These are phyloP conservation scores for Hygrophila difformis DNA, from an alignment of 257 asterid genomes.

Conservation along the genomic window DNA sequence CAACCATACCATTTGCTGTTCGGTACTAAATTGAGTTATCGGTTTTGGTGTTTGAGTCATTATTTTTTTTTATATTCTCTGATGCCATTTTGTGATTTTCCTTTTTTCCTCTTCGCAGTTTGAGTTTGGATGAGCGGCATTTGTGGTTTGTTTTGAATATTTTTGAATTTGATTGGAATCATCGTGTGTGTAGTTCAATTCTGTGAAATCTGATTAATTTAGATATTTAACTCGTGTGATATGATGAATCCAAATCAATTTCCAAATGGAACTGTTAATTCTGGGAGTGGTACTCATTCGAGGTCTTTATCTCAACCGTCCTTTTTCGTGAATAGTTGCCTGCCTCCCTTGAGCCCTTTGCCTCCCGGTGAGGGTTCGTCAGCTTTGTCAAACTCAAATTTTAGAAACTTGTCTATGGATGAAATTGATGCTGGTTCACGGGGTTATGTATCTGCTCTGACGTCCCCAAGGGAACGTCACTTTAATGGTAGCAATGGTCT, in stretches of 20 bases:
- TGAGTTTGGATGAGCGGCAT: too few relatives aligned
- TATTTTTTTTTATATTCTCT: too few relatives aligned
- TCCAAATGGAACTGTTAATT: neutral
- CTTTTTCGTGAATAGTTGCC: slow-evolving; percentile 36
- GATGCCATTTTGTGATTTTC: too few relatives aligned
- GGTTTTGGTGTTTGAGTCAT: too few relatives aligned
- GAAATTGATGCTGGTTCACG: slow-evolving; percentile 53
- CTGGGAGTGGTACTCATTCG: slow-evolving; percentile 38
- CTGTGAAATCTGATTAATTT: neutral
- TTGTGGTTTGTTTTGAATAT: too few relatives aligned
- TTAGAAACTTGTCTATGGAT: slow-evolving; percentile 50
- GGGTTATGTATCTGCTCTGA: slow-evolving; percentile 24
- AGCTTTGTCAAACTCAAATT: slow-evolving; percentile 39
- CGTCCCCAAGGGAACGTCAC: slow-evolving; percentile 24
- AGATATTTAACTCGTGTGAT: too few relatives aligned
- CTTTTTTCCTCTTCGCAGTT: too few relatives aligned
- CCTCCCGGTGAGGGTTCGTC: slow-evolving; percentile 53
- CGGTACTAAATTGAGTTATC: too few relatives aligned
- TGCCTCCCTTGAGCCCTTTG: slow-evolving; percentile 85
- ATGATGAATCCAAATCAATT: neutral
- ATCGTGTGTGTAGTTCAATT: too few relatives aligned
- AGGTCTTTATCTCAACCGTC: slow-evolving; percentile 60
- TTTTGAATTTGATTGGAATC: too few relatives aligned
- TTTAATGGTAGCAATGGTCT: slow-evolving; percentile 34
- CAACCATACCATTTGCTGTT: too few relatives aligned